Evolutionary conservation across 768 basidiomycete genomes (phyloP), one percentile per base, ranked within the genome.

Genomic region (Chalciporus chontae): DNA sequence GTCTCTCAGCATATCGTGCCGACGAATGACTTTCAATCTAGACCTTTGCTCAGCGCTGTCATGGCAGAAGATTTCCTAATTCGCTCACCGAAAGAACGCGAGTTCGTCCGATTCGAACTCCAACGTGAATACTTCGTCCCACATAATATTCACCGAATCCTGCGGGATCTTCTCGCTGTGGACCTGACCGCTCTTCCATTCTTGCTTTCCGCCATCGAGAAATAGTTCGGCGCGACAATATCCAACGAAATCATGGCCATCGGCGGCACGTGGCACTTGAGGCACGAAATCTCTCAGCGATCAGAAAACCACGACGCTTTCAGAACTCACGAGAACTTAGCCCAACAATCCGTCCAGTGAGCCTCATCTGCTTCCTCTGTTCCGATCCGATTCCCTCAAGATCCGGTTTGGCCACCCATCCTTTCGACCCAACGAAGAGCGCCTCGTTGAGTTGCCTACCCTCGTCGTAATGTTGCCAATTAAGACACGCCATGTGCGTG

Each of bases 391-490:
- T 68, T 54, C 64, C 47, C 51, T 70, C 46, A 18, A 49, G 40
- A 11, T 55, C 54, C 1, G 82, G 81, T 54, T 79, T 80, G 29
- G 71, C 61, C 1, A 80, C 74, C 79, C 79, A 84, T 1, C 82
- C 83, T 3, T 65, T 57, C 3, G 72, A 77, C 0, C 78, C 83
- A 0, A 72, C 71, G 57, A 84, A 85, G 75, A 85, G 73, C 0
- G 73, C 83, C 60, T 83, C 84, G 55, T 84, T 83, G 19, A 85
- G 60, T 54, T 81, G 79, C 76, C 80, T 77, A 2, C 77, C 76
- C 1, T 54, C 58, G 57, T 84, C 81, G 55, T 75, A 81, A n/a
- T 68, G 70, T 64, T 84, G 82, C 83, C 83, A 83, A 54, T 84
- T 84, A 38, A 84, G 64, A 32, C 76, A 74, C 1, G 74, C 75